These are phyloP conservation scores for Gaeumannomyces sp. DNA, from an alignment of 2,329 filamentous ascomycete genomes.

Conservation along the genomic window DNA sequence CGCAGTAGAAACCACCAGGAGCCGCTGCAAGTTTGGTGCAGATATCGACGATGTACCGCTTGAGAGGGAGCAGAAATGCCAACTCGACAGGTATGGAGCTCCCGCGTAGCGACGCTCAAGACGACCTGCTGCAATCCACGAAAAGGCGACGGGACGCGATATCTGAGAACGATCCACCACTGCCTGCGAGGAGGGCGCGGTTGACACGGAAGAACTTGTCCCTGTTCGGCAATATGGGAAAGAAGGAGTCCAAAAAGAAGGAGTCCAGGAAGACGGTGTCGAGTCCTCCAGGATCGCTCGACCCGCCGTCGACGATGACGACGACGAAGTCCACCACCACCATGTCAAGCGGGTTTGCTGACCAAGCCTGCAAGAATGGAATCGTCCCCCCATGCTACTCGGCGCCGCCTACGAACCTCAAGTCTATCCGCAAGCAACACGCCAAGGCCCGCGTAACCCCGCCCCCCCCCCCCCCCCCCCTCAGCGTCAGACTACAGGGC, in stretches of 20 bases:
- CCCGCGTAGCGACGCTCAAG: too few relatives aligned
- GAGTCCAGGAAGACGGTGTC: neutral
- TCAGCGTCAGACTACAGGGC: constrained; percentile 12
- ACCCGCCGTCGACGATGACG: neutral
- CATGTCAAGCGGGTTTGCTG: constrained; percentile 13
- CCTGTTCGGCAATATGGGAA: constrained; percentile 11
- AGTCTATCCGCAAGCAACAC: constrained; percentile 13
- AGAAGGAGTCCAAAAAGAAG: constrained; percentile 8
- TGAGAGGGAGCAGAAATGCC: too few relatives aligned
- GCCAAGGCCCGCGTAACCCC: constrained; percentile 11
- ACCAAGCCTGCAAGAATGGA: constrained; percentile 15
- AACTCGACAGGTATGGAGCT: too few relatives aligned
- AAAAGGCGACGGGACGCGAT: too few relatives aligned
- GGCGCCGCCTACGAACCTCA: constrained; percentile 17
- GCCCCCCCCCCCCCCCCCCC: too few relatives aligned
- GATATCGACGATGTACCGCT: too few relatives aligned
- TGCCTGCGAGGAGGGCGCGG: neutral
- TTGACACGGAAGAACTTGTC: constrained; percentile 12
- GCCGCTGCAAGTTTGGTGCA: too few relatives aligned
- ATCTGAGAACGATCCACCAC: too few relatives aligned
- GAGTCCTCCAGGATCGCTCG: too few relatives aligned
- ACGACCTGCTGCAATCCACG: too few relatives aligned
- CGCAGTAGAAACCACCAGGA: too few relatives aligned
- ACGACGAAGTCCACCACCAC: constrained; percentile 12
- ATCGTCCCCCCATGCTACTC: constrained; percentile 15